A percentile compares a stretch with the other conserved stretches of the same genome.
These are phyloP conservation scores for Ogataea saltuana DNA, from an alignment of 805 yeast species.

Conservation along the genomic window DNA sequence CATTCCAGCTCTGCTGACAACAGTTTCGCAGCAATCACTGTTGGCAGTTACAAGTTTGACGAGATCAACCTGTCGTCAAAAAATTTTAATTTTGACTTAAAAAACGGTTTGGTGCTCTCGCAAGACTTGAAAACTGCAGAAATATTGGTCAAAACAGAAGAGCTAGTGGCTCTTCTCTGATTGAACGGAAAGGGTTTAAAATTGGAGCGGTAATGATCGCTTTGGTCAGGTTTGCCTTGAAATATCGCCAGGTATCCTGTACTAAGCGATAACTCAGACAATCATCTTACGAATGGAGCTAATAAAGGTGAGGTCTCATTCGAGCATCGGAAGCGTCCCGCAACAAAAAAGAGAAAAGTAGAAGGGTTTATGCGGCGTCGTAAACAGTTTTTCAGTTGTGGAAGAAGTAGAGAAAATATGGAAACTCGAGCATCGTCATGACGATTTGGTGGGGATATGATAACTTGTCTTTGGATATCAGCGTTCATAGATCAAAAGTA, in stretches of 20 bases:
- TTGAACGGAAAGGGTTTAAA: too few relatives aligned
- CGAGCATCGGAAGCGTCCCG: neutral
- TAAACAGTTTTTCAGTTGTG: neutral
- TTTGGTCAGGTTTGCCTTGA: too few relatives aligned
- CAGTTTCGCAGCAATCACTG: slow-evolving; percentile 6
- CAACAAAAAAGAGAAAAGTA: neutral
- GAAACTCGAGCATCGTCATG: too few relatives aligned
- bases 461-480: neutral
- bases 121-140: slow-evolving; percentile 11
- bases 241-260: too few relatives aligned
- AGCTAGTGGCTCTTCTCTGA: slow-evolving; percentile 6
- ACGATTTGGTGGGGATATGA: too few relatives aligned
- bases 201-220: too few relatives aligned
- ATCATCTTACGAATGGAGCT: neutral
- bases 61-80: slow-evolving; percentile 15
- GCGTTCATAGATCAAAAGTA: neutral
- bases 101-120: slow-evolving; percentile 18
- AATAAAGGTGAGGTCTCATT: neutral
- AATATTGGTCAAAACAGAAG: slow-evolving; percentile 21
- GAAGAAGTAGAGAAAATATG: neutral
- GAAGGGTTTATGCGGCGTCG: neutral
- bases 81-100: slow-evolving; percentile 11
- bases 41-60: slow-evolving; percentile 15
- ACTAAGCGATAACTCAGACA: too few relatives aligned
- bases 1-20: neutral